phyloP scores from a whole-genome alignment of 2,329 filamentous ascomycete genomes.

The Colletotrichum caudatum region DNA sequence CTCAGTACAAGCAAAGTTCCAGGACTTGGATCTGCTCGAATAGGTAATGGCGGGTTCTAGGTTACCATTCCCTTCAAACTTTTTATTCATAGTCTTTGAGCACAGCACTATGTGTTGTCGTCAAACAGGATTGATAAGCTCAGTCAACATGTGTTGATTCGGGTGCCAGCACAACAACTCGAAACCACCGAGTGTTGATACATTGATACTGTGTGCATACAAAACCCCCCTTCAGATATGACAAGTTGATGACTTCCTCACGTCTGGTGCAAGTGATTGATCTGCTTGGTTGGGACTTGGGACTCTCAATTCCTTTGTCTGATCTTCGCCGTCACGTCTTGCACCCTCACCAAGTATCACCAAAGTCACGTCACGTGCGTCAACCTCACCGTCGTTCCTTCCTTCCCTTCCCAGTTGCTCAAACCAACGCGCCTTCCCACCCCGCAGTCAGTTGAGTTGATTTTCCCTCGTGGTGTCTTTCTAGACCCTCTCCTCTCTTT shows the following conservation, averaged over 20 bases:
- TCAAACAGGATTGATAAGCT: neutral
- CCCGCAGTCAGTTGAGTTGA: neutral
- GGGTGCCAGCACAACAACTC: neutral
- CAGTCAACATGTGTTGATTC: neutral
- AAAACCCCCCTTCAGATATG: neutral
- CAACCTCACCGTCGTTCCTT: conserved; percentile 16
- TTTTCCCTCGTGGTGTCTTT: neutral
- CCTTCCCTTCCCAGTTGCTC: conserved; percentile 22
- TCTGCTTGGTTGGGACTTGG: neutral
- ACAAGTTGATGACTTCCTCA: neutral
- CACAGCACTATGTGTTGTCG: neutral
- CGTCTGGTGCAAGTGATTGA: too few relatives aligned
- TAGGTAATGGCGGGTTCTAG: neutral
- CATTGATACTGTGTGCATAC: too few relatives aligned
- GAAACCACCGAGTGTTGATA: neutral
- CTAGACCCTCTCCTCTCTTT: too few relatives aligned
- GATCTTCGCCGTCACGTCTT: neutral
- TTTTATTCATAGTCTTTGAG: neutral
- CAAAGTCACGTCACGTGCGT: conserved; percentile 7
- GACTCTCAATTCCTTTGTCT: neutral
- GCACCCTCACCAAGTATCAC: conserved; percentile 6
- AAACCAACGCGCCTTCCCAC: neutral
- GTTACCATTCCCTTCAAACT: neutral
- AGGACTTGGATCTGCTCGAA: neutral
- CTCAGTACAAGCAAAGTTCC: neutral